Base-by-base conservation (phyloP, 106 monocot genomes). In the Dactylorhiza incarnata region DNA sequence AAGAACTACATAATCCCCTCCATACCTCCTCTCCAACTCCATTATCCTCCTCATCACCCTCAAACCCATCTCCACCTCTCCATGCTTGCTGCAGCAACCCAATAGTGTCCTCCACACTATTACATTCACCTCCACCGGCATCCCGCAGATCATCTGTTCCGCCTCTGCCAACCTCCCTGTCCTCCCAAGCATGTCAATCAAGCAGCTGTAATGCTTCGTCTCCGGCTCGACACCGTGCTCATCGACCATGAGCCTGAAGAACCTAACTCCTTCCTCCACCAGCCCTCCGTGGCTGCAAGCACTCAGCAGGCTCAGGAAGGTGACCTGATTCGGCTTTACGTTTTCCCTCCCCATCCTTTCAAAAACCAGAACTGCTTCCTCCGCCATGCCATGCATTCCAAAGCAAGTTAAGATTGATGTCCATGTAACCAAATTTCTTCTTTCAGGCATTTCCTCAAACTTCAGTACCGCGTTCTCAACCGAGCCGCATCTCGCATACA, bases 201-300 rank as follows among this genome's bases (percentile, higher is more conserved):
- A 11, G 73, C 93, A 93, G 2, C 93, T 89, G 5, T 86, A 94
- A 73, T 90, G 93, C 74, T 94, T 90, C 13, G 75, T 53, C 49
- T 84, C 87, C 0, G 88, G 93, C 61, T 81, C 73, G 5, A 94
- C 77, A 0, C 78, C 81, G 17, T 84, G 49, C 23, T 62, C 76
- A 24, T 72, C 47, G 23, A 82, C 74, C 93, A 94, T 94, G 48
- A 44, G 13, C 5, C 19, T 72, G 74, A 94, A 85, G 46, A 86
- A 71, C 26, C 51, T 61, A 58, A 94, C 23, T 25, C 93, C 93
- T 63, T 90, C 90, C 16, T 94, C 84, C 0, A 94, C 81, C 74
- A 90, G 47, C 48, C 90, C 93, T 55, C 88, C 86, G 81, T 94
- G 93, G 79, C 86, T 88, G 25, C 93, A 90, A 6, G 93, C 93